Conservation (phyloP, 495 filamentous ascomycete species). For the Podospora anserina region DNA sequence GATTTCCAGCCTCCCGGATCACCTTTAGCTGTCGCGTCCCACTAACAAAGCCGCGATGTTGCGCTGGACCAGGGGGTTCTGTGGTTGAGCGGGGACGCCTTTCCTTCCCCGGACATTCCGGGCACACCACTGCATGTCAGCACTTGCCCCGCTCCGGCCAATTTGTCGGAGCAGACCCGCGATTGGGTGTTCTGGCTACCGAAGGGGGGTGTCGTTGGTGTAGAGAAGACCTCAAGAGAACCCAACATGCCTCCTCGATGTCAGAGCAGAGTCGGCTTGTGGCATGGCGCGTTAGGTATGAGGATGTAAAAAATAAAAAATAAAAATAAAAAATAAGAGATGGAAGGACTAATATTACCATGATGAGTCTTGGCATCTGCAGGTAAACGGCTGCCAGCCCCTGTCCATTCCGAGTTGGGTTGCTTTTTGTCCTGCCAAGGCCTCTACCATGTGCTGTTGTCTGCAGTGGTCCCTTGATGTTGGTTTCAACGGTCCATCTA, state of each 20-base stretch:
- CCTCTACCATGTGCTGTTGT: background rate
- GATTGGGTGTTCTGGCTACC: background rate
- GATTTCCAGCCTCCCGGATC: background rate
- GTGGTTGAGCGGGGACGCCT: background rate
- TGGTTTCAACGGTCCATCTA: background rate
- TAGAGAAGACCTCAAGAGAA: background rate
- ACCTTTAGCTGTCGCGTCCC: background rate
- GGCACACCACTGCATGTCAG: slow-evolving; percentile 3
- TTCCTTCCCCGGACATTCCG: slow-evolving; percentile 1
- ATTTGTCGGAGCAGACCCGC: background rate
- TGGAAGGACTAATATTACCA: background rate
- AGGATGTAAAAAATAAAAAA: too few relatives aligned
- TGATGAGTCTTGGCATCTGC: background rate
- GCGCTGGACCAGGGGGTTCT: background rate
- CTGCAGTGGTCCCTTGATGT: background rate
- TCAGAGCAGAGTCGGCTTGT: background rate
- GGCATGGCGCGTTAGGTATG: background rate
- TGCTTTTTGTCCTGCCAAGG: background rate
- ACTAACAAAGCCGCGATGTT: slow-evolving; percentile 10
- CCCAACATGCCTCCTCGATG: background rate
- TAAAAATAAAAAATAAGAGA: too few relatives aligned
- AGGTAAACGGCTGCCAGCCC: background rate
- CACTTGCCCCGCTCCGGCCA: slow-evolving; percentile 6
- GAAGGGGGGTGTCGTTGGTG: background rate
- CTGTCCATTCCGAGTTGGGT: background rate